Evolutionary conservation across 2,329 filamentous ascomycete species (phyloP).

Genomic region (Byssochlamys sp.): DNA sequence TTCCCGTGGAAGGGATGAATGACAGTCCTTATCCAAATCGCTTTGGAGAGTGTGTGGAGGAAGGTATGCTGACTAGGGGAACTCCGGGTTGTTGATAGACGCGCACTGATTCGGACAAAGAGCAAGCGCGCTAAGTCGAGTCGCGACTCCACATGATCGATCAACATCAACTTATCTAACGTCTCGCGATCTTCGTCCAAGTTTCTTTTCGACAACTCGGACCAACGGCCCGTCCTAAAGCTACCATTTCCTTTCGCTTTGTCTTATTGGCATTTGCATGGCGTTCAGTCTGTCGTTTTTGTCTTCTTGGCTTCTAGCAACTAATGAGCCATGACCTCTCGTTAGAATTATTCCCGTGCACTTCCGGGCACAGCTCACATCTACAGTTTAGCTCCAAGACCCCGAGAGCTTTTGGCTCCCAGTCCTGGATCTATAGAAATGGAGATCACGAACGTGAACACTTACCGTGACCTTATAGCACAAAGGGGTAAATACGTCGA

Average conservation of each 20-base stretch:
- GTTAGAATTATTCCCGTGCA: neutral
- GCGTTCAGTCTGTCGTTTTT: neutral
- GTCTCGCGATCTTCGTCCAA: too few species aligned
- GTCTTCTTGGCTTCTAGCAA: neutral
- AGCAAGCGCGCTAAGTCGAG: slow-evolving; percentile 5
- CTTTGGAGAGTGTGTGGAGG: neutral
- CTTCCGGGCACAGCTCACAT: neutral
- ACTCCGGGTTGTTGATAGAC: neutral
- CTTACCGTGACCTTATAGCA: slow-evolving; percentile 19
- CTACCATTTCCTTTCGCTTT: neutral
- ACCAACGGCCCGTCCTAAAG: too few species aligned
- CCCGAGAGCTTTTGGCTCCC: neutral
- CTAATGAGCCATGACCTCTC: neutral
- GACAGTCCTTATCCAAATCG: neutral
- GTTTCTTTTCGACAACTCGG: too few species aligned
- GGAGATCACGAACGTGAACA: slow-evolving; percentile 15
- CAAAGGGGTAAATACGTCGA: slow-evolving; percentile 16
- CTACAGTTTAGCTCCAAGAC: neutral
- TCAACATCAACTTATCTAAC: neutral
- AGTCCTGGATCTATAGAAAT: slow-evolving; percentile 10
- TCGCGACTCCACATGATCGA: slow-evolving; percentile 6
- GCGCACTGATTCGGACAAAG: neutral
- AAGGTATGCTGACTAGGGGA: neutral
- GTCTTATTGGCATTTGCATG: neutral
- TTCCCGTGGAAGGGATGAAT: neutral